Base-by-base conservation (phyloP, 176 grass and related monocot species). In the Raddia distichophylla region DNA sequence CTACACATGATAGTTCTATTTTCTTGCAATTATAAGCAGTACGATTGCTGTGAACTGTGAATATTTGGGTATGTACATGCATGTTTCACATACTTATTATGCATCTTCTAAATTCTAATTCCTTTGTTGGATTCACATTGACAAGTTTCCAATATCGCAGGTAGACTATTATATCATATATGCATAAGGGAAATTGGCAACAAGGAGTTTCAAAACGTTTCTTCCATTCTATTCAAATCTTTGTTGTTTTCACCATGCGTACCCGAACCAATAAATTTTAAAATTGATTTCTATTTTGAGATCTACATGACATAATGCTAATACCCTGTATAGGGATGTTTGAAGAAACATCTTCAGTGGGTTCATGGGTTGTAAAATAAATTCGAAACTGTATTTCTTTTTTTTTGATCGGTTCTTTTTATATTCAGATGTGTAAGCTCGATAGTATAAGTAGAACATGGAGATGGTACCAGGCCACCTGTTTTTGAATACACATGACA, bases 201-300 rank as follows among this genome's bases (percentile, higher is more conserved):
- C 83, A 72, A 67, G 73, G 73, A 77, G 45, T 71, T 18, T 60
- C 72, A 17, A 64, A 69, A 64, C 13, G 59, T 81, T 76, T 77
- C 42, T 77, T 85, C 82, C 64, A 85, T 89, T 89, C 77, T 85
- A 81, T 89, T 89, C 82, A 77, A 85, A 85, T 81, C 71, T 89
- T 85, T 72, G 87, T 85, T 82, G 64, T 82, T 89, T 89, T 89
- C 8, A 3, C 43, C 61, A 71, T 74, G 67, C 60, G 51, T 60
- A 59, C 35, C 51, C 1, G 33, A 82, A 73, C 50, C 18, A 18
- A 67, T 44, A 66, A 80, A 71, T 63, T 34, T 85, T 20, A 64
- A 72, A 59, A 55, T 70, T 75, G 75, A 14, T 80, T 46, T 80
- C 6, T 35, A 45, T 84, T 84, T 80, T 75, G 4, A 44, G 45